Conservation (phyloP, 2,329 filamentous ascomycete species). For the Fonsecaea pedrosoi region DNA sequence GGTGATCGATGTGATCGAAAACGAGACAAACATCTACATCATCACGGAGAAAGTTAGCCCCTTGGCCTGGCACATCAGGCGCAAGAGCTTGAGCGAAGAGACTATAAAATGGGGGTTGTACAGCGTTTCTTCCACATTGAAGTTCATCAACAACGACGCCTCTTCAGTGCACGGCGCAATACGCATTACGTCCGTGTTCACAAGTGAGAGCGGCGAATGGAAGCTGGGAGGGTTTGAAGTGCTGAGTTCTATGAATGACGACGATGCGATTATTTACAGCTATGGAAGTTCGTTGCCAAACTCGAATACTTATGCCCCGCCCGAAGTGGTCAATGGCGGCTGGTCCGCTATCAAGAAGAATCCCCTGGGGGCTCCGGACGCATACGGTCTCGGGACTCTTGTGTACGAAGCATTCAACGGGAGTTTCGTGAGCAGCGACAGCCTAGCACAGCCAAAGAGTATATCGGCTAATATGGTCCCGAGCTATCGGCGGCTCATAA, state of each 20-base stretch:
- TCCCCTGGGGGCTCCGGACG: slow-evolving; percentile 80
- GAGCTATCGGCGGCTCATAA: slow-evolving; percentile 87
- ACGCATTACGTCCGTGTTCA: slow-evolving; percentile 85
- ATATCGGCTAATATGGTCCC: slow-evolving; percentile 88
- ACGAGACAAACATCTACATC: slow-evolving; percentile 93
- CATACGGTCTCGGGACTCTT: slow-evolving; percentile 83
- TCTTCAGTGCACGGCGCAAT: slow-evolving; percentile 88
- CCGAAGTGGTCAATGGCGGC: slow-evolving; percentile 83
- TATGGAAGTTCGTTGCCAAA: slow-evolving; percentile 89
- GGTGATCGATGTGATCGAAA: slow-evolving; percentile 94
- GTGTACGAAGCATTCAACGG: slow-evolving; percentile 94
- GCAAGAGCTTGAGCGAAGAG: slow-evolving; percentile 86
- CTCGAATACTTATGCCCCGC: slow-evolving; percentile 80
- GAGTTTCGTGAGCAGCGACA: slow-evolving; percentile 75
- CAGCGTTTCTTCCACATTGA: slow-evolving; percentile 85
- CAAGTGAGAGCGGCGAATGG: slow-evolving; percentile 96
- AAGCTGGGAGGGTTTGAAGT: slow-evolving; percentile 94
- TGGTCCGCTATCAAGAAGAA: slow-evolving; percentile 90
- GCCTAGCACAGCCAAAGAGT: slow-evolving; percentile 82
- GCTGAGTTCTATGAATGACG: slow-evolving; percentile 92
- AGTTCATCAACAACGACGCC: slow-evolving; percentile 95
- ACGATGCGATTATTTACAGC: slow-evolving; percentile 90
- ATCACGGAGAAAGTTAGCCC: slow-evolving; percentile 90
- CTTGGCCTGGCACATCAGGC: slow-evolving; percentile 85
- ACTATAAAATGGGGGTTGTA: slow-evolving; percentile 97